Base-by-base conservation (phyloP, 352 stramenopile genomes). In the Phytopythium mirpurense region DNA sequence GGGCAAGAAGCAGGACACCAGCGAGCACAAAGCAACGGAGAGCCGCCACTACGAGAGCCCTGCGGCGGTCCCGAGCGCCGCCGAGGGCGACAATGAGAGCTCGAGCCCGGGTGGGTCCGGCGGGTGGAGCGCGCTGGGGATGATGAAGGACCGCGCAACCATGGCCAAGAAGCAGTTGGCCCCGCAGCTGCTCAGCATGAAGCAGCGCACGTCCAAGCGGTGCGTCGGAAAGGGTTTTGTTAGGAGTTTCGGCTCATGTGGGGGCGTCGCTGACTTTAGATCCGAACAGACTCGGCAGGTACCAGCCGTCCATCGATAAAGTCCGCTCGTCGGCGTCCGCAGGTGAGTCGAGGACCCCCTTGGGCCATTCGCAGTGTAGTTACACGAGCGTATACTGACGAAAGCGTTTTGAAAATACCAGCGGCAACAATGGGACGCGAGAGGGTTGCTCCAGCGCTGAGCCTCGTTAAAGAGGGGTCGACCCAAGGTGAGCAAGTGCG, bases 281-380 rank as follows among this genome's bases (percentile, higher is more conserved):
- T 38, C 18, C 8, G 5, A 34, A 9, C 45, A 87, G 77, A 51
- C 65, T 91, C 32, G 72, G 82, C 45, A 78, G 78, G 49, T 89
- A 88, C 36, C 82, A 90, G 60, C 82, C 82, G 16, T 84, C 78
- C 29, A 79, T 92, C n/a, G 66, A 84, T 40, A 78, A 77, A 51
- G 78, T 87, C 49, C 80, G 76, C 51, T 86, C 73, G 43, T 89
- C 79, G n/a, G 79, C 82, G 5, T 78, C 68, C 24, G 73, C 78
- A 63, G 76, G 76, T 85, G 44, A 41, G 67, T 23, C 7, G 18
- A 11, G n/a, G n/a, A n/a, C n/a, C n/a, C n/a, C n/a, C n/a, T n/a
- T n/a, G n/a, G n/a, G n/a, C n/a, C n/a, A n/a, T n/a, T n/a, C n/a
- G n/a, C n/a, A n/a, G n/a, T n/a, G 1, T 18, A 6, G 26, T 8